A percentile compares a stretch with the other conserved stretches of the same genome.
phyloP scores from a whole-genome alignment of 352 stramenopile species.

The Globisporangium paddicum region DNA sequence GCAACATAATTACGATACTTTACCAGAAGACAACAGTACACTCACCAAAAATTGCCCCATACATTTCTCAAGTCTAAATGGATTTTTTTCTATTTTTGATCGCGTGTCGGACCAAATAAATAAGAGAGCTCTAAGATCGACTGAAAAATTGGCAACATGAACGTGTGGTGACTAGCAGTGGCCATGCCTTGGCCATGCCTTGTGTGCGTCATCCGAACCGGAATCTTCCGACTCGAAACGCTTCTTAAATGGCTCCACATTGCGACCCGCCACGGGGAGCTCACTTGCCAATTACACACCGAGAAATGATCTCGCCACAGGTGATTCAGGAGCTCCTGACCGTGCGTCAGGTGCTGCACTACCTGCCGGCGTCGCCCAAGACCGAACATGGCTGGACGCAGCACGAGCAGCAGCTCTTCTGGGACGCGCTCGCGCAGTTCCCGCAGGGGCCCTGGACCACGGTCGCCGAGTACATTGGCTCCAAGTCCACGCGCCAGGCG shows the following conservation, averaged over 20 bases:
- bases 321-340: slow-evolving; percentile 33
- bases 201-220: slow-evolving; percentile 2
- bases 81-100: slow-evolving; percentile 9
- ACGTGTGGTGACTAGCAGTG: background rate
- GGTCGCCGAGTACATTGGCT: slow-evolving; percentile 41
- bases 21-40: background rate
- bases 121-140: background rate
- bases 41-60: background rate
- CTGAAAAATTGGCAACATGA: slow-evolving; percentile 5
- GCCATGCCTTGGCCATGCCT: background rate
- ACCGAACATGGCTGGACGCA: slow-evolving; percentile 28
- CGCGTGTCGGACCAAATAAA: slow-evolving; percentile 1
- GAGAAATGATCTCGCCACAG: slow-evolving; percentile 20
- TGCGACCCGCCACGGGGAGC: background rate
- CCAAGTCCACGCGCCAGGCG: slow-evolving; percentile 33
- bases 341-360: slow-evolving; percentile 30
- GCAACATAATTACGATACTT: background rate
- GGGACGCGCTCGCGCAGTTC: slow-evolving; percentile 31
- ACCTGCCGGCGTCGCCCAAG: slow-evolving; percentile 27
- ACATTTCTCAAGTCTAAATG: background rate
- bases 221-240: slow-evolving; percentile 1
- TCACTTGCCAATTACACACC: slow-evolving; percentile 3
- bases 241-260: background rate
- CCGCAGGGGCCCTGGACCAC: slow-evolving; percentile 40
- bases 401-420: slow-evolving; percentile 38